A percentile compares a stretch with the other conserved stretches of the same genome.
Conservation (phyloP, 2,329 filamentous ascomycete species). For the Penicillium sp. region DNA sequence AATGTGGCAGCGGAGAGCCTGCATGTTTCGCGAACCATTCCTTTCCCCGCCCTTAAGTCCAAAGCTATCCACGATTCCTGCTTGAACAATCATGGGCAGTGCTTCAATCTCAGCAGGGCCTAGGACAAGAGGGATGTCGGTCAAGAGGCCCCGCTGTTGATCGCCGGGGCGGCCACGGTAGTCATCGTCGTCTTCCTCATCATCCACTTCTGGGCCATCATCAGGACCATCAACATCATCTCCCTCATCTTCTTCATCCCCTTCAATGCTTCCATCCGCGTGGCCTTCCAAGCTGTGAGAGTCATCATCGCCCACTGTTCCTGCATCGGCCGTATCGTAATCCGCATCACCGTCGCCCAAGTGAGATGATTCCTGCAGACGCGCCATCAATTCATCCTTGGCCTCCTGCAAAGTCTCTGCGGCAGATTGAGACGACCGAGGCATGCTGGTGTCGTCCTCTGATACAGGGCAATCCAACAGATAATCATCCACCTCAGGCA, state of each 20-base stretch:
- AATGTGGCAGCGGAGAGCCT: slow-evolving; percentile 86
- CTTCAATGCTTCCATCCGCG: slow-evolving; percentile 47
- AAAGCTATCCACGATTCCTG: slow-evolving; percentile 83
- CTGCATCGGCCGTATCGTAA: slow-evolving; percentile 42
- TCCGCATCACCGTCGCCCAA: slow-evolving; percentile 42
- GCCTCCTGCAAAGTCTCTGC: slow-evolving; percentile 52
- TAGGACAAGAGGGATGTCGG: slow-evolving; percentile 90
- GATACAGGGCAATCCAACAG: slow-evolving; percentile 41
- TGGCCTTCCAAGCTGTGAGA: slow-evolving; percentile 44
- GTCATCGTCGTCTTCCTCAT: slow-evolving; percentile 54
- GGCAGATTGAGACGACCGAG: slow-evolving; percentile 48
- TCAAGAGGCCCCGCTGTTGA: slow-evolving; percentile 73
- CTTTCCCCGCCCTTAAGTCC: slow-evolving; percentile 65
- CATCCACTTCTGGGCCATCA: slow-evolving; percentile 54
- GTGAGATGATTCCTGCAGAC: slow-evolving; percentile 47
- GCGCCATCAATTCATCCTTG: slow-evolving; percentile 52
- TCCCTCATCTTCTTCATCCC: slow-evolving; percentile 56
- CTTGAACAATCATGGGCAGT: slow-evolving; percentile 95
- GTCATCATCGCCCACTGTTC: slow-evolving; percentile 45
- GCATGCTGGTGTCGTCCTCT: slow-evolving; percentile 48
- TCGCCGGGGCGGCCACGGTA: slow-evolving; percentile 53
- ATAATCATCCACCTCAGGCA: slow-evolving; percentile 46
- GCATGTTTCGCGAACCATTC: slow-evolving; percentile 69
- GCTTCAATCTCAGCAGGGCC: slow-evolving; percentile 95
- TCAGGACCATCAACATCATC: slow-evolving; percentile 53